Evolutionary conservation across 116 monocot genomes (phyloP), one percentile per base, ranked within the genome.

Genomic region (Papilionanthe hybrid): DNA sequence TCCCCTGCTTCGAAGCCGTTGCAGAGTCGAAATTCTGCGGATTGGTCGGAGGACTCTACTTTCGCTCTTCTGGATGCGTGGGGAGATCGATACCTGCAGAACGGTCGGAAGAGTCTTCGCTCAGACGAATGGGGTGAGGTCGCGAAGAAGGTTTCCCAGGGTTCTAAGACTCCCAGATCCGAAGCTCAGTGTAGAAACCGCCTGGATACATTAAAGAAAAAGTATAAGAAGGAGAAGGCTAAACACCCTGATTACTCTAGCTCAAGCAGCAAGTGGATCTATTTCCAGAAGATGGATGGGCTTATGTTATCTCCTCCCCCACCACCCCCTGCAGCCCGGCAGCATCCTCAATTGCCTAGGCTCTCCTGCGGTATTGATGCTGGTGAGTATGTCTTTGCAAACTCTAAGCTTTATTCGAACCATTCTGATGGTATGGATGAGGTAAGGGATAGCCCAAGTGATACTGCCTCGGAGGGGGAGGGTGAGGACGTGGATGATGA

Each of bases 41-140:
- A 99, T 65, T 99, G 99, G 95, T 89, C 91, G 65, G 93, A 94
- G 80, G 89, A 89, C 7, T 85, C 92, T 42, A 93, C 99, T 50
- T 91, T 93, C 57, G 88, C 87, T 1, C 95, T 99, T 29, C 93
- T 95, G 7, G 91, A 93, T 7, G 83, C 91, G 1, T 99, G 95
- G 94, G 99, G 93, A 27, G 91, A 87, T 23, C 82, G 90, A 48
- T 99, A 83, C 78, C 65, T 91, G 7, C 82, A 86, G 77, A 91
- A 91, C 58, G 98, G 93, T 2, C 78, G 92, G 71, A 89, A 89
- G 77, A 91, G 87, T 65, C 75, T 98, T 56, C 88, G 94, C 8
- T 90, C 95, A 9, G 98, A 94, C 12, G 91, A 94, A 88, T 98
- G 98, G 98, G 81, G 75, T 73, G 91, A 93, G 86, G 94, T 98